Evolutionary conservation across 202 grass and related monocot species (phyloP).

Genomic region (Digitaria exilis): DNA sequence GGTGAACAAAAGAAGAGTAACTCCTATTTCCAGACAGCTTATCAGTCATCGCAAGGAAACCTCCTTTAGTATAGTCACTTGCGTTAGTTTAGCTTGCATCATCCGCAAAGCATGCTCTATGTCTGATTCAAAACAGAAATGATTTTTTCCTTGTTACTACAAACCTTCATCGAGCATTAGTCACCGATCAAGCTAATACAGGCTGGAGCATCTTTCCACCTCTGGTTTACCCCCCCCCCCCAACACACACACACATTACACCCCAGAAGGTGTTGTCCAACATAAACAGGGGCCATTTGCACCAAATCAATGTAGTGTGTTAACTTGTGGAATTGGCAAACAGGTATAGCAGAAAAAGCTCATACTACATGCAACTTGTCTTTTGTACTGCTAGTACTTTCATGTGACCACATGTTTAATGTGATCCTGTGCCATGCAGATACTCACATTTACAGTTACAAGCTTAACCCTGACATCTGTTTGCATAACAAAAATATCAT

Average conservation of each 20-base stretch:
- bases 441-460: neutral
- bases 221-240: too few relatives aligned
- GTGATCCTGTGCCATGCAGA: constrained; percentile 23
- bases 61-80: neutral
- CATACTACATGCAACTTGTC: neutral
- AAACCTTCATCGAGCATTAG: constrained; percentile 2
- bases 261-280: neutral
- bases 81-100: neutral
- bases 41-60: constrained; percentile 25
- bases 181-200: neutral
- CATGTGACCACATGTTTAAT: constrained; percentile 8
- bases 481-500: constrained; percentile 8
- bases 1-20: neutral
- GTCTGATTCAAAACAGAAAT: neutral
- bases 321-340: constrained; percentile 34
- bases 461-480: neutral
- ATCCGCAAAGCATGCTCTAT: constrained; percentile 7
- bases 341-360: neutral
- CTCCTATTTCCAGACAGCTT: neutral
- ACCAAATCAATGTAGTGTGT: constrained; percentile 18
- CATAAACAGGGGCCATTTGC: neutral
- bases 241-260: too few relatives aligned
- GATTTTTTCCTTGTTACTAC: neutral
- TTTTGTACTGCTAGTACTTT: neutral
- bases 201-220: neutral